Conservation (phyloP, 169 alveolate species). For the Neospora caninum region DNA sequence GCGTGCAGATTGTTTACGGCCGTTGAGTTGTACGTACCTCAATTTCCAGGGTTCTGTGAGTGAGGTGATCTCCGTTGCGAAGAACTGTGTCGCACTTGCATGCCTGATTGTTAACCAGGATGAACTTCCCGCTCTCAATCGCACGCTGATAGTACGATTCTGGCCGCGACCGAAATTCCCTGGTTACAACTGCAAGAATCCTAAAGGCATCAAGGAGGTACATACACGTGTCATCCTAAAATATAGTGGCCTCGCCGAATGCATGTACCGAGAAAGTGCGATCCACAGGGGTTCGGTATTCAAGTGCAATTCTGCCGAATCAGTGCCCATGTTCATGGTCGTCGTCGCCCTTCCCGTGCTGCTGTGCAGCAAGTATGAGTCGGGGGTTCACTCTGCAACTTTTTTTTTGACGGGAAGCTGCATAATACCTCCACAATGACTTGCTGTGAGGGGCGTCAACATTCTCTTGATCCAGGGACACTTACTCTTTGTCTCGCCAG, state of each 20-base stretch:
- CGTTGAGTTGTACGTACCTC: slow-evolving; percentile 13
- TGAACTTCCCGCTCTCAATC: slow-evolving; percentile 3
- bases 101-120: slow-evolving; percentile 31
- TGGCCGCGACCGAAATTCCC: slow-evolving; percentile 31
- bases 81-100: slow-evolving; percentile 45
- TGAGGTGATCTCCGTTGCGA: slow-evolving; percentile 43
- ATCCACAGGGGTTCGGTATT: not conserved
- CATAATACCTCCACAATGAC: no score
- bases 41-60: slow-evolving; percentile 36
- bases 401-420: no score
- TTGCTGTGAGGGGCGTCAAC: no score
- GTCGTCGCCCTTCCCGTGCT: no score
- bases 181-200: not conserved
- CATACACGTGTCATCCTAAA: not conserved
- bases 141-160: not conserved
- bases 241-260: not conserved
- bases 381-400: no score
- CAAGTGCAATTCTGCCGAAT: not conserved
- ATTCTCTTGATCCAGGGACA: no score
- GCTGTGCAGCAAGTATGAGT: no score
- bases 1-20: not conserved
- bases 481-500: slow-evolving; percentile 41
- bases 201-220: not conserved
- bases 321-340: no score
- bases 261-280: not conserved